These are phyloP conservation scores for Ascoidea asiatica DNA, from an alignment of 805 yeast species.

Conservation along the genomic window DNA sequence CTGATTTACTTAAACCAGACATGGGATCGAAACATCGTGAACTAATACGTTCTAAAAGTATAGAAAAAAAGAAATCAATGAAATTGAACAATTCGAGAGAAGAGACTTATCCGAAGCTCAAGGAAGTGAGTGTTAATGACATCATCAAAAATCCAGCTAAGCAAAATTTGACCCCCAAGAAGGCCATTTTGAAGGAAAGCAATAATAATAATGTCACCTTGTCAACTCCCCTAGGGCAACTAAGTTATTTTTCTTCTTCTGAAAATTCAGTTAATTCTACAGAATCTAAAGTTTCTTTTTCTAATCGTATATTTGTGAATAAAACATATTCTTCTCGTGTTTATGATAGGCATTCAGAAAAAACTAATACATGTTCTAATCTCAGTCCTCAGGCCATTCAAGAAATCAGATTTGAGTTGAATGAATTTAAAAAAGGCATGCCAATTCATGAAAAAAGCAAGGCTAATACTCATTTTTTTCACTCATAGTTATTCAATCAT, in stretches of 20 bases:
- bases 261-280: not conserved
- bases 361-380: conserved; percentile 24
- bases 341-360: conserved; percentile 41
- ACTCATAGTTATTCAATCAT: conserved; percentile 17
- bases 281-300: conserved; percentile 24
- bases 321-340: conserved; percentile 37
- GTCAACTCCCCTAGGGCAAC: not conserved
- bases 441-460: conserved; percentile 48
- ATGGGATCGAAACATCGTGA: not conserved
- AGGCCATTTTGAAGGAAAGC: not conserved
- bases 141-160: not conserved
- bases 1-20: not conserved
- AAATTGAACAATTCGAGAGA: not conserved
- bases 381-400: conserved; percentile 37
- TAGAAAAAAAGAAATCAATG: not conserved
- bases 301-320: conserved; percentile 32
- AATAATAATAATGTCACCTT: not conserved
- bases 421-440: conserved; percentile 53
- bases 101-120: not conserved
- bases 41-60: not conserved
- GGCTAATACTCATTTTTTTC: conserved; percentile 53
- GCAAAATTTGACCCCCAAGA: not conserved
- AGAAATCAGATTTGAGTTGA: conserved; percentile 50
- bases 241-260: not conserved
- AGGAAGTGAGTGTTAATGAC: not conserved